Base-by-base conservation (phyloP, 129 eudicot genomes). In the Tagetes erecta region DNA sequence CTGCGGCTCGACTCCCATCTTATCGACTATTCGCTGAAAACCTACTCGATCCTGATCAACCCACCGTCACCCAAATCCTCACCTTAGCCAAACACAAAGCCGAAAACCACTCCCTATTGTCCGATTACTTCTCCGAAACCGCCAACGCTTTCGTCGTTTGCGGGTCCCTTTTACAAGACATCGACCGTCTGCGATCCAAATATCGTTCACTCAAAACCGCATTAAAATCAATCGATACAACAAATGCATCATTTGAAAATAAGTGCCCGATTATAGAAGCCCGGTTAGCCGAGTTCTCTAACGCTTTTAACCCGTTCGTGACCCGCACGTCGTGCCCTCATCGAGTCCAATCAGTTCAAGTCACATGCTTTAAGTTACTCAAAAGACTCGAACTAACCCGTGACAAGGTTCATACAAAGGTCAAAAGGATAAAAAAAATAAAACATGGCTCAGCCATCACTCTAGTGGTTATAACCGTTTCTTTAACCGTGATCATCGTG, bases 1-100 rank as follows among this genome's bases (percentile, higher is more conserved):
- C 98, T 2, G 90, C 97, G 3, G 87, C 91, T 45, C 84, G 97
- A 3, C 96, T 93, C 51, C 87, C 92, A 2, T 93, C 98, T 6
- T 93, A 93, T 51, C 89, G 96, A 11, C 81, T 93, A 39, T 93
- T 93, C 14, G 96, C 88, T 0, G 98, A 93, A 64, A 83, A 93
- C 42, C 88, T 93, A 11, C 68, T 90, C 14, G 96, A 93, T 33
- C 98, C 97, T 1, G 96, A 90, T 62, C 98, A 93, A 76, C 75
- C 91, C 12, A 88, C 89, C 0, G 86, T 86, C 7, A 77, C 84
- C 34, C 77, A 69, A 47, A 72, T 88, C 70, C 79, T 93, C 3
- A 38, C 80, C 20, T 40, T 72, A 46, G 81, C 84, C 39, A 81
- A 45, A 50, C 75, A 67, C 71, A 81, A 35, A 4, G 45, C 87